Evolutionary conservation across 78 protist species (phyloP), one percentile per base, ranked within the genome.

Genomic region (Tieghemostelium lacteum): DNA sequence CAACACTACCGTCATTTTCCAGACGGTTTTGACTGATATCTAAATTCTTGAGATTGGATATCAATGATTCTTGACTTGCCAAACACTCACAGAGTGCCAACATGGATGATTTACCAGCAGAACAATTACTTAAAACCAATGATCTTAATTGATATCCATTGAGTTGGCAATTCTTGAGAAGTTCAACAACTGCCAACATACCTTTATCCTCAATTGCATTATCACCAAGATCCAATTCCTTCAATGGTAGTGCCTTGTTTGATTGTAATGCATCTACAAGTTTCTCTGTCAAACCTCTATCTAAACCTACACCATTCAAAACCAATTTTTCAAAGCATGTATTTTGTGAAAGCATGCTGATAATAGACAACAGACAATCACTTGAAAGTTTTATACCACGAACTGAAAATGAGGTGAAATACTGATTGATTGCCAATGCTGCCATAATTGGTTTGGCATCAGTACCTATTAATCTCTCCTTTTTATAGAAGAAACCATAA

Each of bases 181-280:
- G 34, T 16, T 83, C 91, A 3, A 70, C 69, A 22, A 83, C 19
- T 20, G 50, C 28, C 4, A 60, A 16, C 91, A 83, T 83, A 7
- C 91, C 91, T 26, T 70, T 83, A 45, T 83, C 91, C 16, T 83
- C 91, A 45, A 83, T 83, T 69, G 33, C 42, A 83, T 83, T 83
- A 45, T 83, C 69, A 39, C 91, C 91, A 29, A 83, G 45, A 58
- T 83, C 91, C 20, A 83, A 69, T 45, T 83, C 80, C 22, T n/a
- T 70, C 42, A 83, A 58, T 83, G 77, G 77, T 33, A 83, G 58
- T 42, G 57, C 1, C 45, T 69, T 83, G n/a, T 83, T 83, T 28
- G 36, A 0, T 19, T 19, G n/a, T 3, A 83, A 36, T n/a, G 91
- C 37, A 19, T 83, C 91, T 31, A 66, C 33, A 16, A 83, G 50